Base-by-base conservation (phyloP, 2,329 filamentous ascomycete species). In the Colletotrichum zoysiae region DNA sequence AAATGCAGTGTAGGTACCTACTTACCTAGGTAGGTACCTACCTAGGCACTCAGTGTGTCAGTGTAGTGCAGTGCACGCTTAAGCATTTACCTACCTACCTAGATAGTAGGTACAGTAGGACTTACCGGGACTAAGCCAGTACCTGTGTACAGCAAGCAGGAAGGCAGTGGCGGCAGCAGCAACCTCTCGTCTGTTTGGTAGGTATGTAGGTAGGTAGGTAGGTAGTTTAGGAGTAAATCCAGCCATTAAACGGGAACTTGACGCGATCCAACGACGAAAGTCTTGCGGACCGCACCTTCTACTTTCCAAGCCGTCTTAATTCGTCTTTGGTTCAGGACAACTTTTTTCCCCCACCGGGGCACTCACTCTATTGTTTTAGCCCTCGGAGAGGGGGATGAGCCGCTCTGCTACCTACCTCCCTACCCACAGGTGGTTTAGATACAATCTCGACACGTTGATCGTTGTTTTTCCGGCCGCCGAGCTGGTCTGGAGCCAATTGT, bases 231-330 rank as follows among this genome's bases (percentile, higher is more conserved):
- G 2, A 30, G 30, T 30, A 30, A 30, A 38, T 11, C 9, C 35
- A 38, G 35, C 2, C 35, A 11, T 38, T 11, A 11, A 38, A 5
- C 11, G 7, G 4, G n/a, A 48, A 12, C 14, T 48, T 14, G 42
- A 26, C 69, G 65, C 55, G 59, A 65, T 33, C 30, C 50, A 30
- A 51, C 44, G 59, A 59, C 58, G 65, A 70, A 61, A 65, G 56
- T 55, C 63, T 60, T 70, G 59, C 65, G 44, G 53, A 53, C 53
- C 55, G 42, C 30, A 30, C 38, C 67, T 53, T 46, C 35, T n/a
- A 20, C 23, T 23, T 59, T 46, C 59, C 40, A 44, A 65, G 60
- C 48, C 46, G n/a, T 40, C 5, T 35, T 40, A n/a, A n/a, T n/a
- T n/a, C n/a, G 33, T 30, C 38, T 20, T 35, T 53, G 16, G 59